phyloP scores from a whole-genome alignment of 2,329 filamentous ascomycete genomes.

The Akanthomyces dipterigenus region DNA sequence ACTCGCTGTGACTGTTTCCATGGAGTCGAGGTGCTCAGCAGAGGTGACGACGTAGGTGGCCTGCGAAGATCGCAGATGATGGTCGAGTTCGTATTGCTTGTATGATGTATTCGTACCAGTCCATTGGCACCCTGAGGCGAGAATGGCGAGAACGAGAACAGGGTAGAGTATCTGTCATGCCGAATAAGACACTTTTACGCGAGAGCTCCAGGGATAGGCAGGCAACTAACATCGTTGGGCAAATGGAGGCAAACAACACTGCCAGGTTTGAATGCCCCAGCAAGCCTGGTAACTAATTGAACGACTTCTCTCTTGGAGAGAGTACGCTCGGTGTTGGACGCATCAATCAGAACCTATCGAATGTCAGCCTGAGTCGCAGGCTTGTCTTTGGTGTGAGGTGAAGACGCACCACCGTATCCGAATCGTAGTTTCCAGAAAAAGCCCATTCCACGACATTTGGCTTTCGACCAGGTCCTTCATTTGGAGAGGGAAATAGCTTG shows the following conservation, averaged over 20 bases:
- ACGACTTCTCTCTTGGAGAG: not conserved
- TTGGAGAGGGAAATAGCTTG: not conserved
- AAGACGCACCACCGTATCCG: not conserved
- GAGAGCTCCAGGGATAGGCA: not conserved
- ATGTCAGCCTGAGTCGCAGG: not conserved
- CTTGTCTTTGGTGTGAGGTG: not conserved
- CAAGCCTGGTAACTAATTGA: not conserved
- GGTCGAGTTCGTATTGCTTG: not conserved
- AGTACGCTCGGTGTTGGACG: not conserved
- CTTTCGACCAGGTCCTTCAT: not conserved
- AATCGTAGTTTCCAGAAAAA: not conserved
- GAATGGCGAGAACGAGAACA: not conserved
- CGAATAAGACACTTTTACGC: not conserved
- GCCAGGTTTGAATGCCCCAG: not conserved
- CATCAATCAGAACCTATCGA: not conserved
- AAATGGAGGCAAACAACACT: not conserved
- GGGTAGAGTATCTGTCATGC: not conserved
- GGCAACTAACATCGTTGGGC: not conserved
- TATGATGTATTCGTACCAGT: not conserved
- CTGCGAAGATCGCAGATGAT: not conserved
- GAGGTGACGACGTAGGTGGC: not conserved
- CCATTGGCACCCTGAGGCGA: not conserved
- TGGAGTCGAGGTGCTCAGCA: not conserved
- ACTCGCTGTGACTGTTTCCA: not conserved
- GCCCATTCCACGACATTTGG: not conserved